Base-by-base conservation (phyloP, 192 early-diverging fungal species). In the Coemansia sp. region DNA sequence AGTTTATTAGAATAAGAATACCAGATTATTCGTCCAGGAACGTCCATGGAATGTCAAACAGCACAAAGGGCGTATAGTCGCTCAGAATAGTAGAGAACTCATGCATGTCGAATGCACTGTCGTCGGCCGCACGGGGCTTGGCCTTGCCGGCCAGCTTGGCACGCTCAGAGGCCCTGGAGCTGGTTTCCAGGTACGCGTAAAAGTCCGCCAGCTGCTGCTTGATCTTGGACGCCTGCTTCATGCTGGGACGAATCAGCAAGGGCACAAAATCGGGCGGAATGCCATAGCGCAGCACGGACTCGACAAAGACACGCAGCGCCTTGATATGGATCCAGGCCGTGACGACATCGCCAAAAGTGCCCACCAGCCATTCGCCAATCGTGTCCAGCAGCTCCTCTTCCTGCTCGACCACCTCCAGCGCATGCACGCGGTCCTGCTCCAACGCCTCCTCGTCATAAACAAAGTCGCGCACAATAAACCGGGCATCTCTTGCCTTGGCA, bases 201-300 rank as follows among this genome's bases (percentile, higher is more conserved):
- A 90, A 89, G 37, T 80, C 68, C 42, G 82, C 85, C 62, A 99
- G 72, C 15, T 81, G 66, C 44, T 88, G 88, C 21, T 87, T 81
- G 23, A 92, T 83, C 82, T 91, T 94, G 43, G 81, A 65, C 26
- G 94, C 93, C 55, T 88, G 80, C 76, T 92, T 93, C 40, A 79
- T 77, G 58, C 85, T 88, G 21, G 92, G 83, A 82, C 82, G 84
- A 26, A 97, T 80, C 8, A 88, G 57, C 47, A 88, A 84, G 6
- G 85, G 74, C 55, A 85, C 65, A 60, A 98, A 99, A 66, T 99
- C 90, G 30, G 96, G 93, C 11, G 97, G 94, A 12, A 98, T 81
- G 17, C 97, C 97, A 66, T 99, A 97, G 46, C 97, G 93, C 58
- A 99, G 71, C 5, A 99, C 84, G 14, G 91, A 94, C 67, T 99